Conservation (phyloP, 768 basidiomycete genomes). For the Udeniomyces megalosporus region DNA sequence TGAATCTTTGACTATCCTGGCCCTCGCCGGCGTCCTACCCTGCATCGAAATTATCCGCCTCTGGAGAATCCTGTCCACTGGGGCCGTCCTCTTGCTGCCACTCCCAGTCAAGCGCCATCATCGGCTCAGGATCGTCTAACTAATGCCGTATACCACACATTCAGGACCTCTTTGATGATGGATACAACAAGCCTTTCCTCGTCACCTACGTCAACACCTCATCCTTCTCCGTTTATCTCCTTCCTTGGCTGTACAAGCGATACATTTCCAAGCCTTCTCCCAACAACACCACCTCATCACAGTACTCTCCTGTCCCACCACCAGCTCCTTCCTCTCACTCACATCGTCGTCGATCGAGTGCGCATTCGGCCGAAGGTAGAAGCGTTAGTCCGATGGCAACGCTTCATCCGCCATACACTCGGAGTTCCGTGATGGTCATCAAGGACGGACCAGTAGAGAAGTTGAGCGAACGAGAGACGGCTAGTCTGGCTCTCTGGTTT, state of each 20-base stretch:
- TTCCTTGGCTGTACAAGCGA: constrained; percentile 38
- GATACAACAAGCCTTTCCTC: constrained; percentile 17
- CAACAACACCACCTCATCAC: background rate
- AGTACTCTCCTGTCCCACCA: background rate
- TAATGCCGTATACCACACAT: background rate
- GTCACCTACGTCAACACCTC: constrained; percentile 84
- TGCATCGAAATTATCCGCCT: no score
- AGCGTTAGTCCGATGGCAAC: constrained; percentile 2
- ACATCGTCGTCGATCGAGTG: background rate
- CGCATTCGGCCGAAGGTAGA: background rate
- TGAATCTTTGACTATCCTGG: background rate
- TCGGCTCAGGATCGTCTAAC: background rate
- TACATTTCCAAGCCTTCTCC: background rate
- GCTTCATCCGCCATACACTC: constrained; percentile 3
- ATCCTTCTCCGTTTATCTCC: constrained; percentile 66
- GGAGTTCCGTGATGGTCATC: background rate
- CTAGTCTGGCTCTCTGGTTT: constrained; percentile 58
- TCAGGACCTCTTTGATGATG: constrained; percentile 15
- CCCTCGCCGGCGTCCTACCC: background rate
- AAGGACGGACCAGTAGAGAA: constrained; percentile 26
- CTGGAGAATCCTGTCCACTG: background rate
- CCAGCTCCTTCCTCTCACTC: background rate
- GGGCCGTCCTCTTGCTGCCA: no score
- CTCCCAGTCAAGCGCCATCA: background rate
- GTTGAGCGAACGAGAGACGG: constrained; percentile 54